Evolutionary conservation across 306 rosid species (phyloP).

Genomic region (Medicago lupulina): DNA sequence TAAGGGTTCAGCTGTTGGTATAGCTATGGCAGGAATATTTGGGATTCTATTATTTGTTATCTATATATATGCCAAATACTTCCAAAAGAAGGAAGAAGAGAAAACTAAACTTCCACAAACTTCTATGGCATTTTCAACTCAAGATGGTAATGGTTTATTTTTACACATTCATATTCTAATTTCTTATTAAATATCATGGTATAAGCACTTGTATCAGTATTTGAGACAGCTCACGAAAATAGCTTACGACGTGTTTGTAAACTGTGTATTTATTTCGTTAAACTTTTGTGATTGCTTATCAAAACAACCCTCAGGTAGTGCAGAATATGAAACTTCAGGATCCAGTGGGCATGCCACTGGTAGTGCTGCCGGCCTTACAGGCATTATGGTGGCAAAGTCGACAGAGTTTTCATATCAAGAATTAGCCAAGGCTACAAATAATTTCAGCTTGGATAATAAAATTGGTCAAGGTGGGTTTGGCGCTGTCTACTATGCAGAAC

Average conservation of each 20-base stretch:
- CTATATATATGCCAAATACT: conserved; percentile 45
- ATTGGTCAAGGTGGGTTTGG: conserved; percentile 95
- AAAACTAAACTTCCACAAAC: conserved; percentile 42
- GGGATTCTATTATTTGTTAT: conserved; percentile 56
- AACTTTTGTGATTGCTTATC: neutral
- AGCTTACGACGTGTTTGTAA: neutral
- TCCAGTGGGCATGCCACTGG: conserved; percentile 41
- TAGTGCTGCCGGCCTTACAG: conserved; percentile 50
- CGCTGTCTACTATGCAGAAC: conserved; percentile 83
- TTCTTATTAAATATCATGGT: neutral
- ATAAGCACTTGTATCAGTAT: neutral
- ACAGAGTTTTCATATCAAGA: conserved; percentile 79
- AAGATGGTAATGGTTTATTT: conserved; percentile 49
- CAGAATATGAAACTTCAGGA: conserved; percentile 56
- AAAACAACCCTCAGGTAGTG: conserved; percentile 38
- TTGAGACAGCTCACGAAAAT: neutral
- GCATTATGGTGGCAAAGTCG: conserved; percentile 71
- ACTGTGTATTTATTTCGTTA: neutral
- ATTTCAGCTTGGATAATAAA: conserved; percentile 76
- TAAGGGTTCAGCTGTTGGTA: conserved; percentile 59
- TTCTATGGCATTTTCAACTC: conserved; percentile 55
- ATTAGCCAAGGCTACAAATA: conserved; percentile 74
- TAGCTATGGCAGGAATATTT: conserved; percentile 62
- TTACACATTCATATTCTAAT: conserved; percentile 7
- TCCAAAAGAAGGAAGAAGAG: conserved; percentile 53